Evolutionary conservation across 2,329 filamentous ascomycete species (phyloP).

Genomic region (Aspergillus oerlinghausenensis): DNA sequence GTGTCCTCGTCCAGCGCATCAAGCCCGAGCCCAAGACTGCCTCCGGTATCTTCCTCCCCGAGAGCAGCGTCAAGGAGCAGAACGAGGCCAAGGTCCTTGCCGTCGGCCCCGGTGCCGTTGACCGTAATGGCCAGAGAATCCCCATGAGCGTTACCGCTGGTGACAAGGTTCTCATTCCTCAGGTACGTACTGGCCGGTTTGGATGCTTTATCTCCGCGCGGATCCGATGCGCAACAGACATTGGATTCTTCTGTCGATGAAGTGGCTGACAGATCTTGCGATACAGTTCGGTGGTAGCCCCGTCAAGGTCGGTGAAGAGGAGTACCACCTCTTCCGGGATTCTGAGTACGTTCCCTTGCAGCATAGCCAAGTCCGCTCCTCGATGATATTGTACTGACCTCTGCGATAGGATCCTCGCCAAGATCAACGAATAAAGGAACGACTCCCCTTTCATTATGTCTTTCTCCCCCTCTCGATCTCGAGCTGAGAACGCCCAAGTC

Average conservation of each 20-base stretch:
- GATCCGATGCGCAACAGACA: neutral
- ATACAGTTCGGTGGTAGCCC: conserved; percentile 83
- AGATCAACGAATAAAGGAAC: conserved; percentile 86
- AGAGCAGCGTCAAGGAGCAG: conserved; percentile 94
- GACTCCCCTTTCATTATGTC: conserved; percentile 10
- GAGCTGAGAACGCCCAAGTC: conserved; percentile 8
- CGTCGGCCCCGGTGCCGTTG: conserved; percentile 81
- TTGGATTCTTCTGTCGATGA: neutral
- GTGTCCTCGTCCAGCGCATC: conserved; percentile 94
- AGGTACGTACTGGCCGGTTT: conserved; percentile 54
- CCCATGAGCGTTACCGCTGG: conserved; percentile 76
- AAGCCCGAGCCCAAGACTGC: conserved; percentile 97
- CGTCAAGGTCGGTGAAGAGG: conserved; percentile 95
- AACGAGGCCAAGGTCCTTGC: conserved; percentile 97
- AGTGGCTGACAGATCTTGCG: conserved; percentile 16
- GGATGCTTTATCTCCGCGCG: conserved; percentile 11
- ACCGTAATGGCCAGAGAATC: conserved; percentile 85
- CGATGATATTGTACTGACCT: conserved; percentile 12
- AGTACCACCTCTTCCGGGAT: conserved; percentile 94
- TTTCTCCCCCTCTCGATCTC: conserved; percentile 12
- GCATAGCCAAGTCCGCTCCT: neutral
- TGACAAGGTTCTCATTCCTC: conserved; percentile 92
- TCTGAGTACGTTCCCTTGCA: conserved; percentile 71
- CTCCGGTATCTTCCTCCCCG: conserved; percentile 94
- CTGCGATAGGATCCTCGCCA: conserved; percentile 77